Base-by-base conservation (phyloP, 2,329 filamentous ascomycete species). In the Metarhizium brunneum region DNA sequence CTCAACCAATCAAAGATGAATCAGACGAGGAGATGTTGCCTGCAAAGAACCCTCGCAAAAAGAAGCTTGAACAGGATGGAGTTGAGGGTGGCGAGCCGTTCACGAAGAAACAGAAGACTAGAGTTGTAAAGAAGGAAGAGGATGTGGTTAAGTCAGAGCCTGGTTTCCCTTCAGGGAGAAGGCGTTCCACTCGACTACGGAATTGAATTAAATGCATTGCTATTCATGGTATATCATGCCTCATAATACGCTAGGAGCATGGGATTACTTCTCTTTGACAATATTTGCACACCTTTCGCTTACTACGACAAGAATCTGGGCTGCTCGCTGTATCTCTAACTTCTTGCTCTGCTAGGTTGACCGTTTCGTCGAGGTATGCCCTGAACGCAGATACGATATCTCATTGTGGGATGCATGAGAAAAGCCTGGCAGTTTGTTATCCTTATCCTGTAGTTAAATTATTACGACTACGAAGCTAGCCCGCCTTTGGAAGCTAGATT, bases 1-100 rank as follows among this genome's bases (percentile, higher is more conserved):
- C 75, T 49, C 72, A 77, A 56, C 64, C 68, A 0, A 50, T 69
- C 3, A 68, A 71, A 45, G 67, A 68, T 5, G 66, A 65, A 13
- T 54, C 29, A 16, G 13, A 47, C 14, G 53, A 66, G 38, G 55
- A 49, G 25, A 62, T 59, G 54, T 54, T 53, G 35, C 54, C 42
- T 2, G 59, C 62, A 2, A 66, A 63, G 43, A 65, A 63, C 47
- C 54, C 62, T 38, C 58, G 63, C 32, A 69, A 65, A 60, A 55
- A 61, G 18, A 65, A 63, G 57, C 56, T 66, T 53, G 64, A 61
- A 54, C 67, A 53, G n/a, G 20, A 35, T n/a, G 51, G 20, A 10
- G n/a, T 20, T 57, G 69, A 56, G 42, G 64, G 62, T 11, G 65
- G 62, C 4, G 56, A 40, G 4, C 57, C 61, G 2, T 63, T 65